Evolutionary conservation across 768 basidiomycete species (phyloP).

Genomic region (Flagelloscypha sp.): DNA sequence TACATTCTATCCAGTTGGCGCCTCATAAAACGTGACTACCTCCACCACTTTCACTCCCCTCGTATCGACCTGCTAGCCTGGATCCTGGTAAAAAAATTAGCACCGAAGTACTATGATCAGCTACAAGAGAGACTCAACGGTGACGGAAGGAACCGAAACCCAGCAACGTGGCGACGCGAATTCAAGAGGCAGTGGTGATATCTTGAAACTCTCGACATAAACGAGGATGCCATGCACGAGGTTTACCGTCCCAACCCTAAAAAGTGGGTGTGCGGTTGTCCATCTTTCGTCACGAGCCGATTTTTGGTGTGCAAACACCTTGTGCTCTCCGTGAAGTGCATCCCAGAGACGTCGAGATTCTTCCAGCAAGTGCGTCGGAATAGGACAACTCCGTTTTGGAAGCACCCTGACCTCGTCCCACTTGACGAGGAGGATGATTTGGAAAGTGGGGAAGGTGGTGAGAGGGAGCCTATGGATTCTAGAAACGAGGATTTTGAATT

Average conservation of each 20-base stretch:
- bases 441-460: neutral
- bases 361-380: conserved; percentile 16
- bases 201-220: conserved; percentile 15
- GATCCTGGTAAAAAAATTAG: conserved; percentile 23
- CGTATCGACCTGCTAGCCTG: conserved; percentile 23
- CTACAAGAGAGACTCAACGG: conserved; percentile 13
- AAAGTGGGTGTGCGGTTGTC: conserved; percentile 17
- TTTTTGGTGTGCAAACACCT: conserved; percentile 23
- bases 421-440: conserved; percentile 3
- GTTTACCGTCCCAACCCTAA: conserved; percentile 9
- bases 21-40: conserved; percentile 24
- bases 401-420: conserved; percentile 9
- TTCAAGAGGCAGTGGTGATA: conserved; percentile 18
- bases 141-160: conserved; percentile 16
- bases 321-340: conserved; percentile 14
- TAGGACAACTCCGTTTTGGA: conserved; percentile 16
- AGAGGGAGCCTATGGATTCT: too few relatives aligned
- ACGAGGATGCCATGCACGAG: conserved; percentile 14
- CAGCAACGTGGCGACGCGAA: conserved; percentile 17
- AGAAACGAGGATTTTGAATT: conserved; percentile 5
- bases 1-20: conserved; percentile 19
- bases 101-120: conserved; percentile 19
- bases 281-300: conserved; percentile 13
- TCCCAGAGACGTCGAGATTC: conserved; percentile 16
- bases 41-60: conserved; percentile 24